Conservation (phyloP, 2,329 filamentous ascomycete genomes). For the Aspergillus japonicus region DNA sequence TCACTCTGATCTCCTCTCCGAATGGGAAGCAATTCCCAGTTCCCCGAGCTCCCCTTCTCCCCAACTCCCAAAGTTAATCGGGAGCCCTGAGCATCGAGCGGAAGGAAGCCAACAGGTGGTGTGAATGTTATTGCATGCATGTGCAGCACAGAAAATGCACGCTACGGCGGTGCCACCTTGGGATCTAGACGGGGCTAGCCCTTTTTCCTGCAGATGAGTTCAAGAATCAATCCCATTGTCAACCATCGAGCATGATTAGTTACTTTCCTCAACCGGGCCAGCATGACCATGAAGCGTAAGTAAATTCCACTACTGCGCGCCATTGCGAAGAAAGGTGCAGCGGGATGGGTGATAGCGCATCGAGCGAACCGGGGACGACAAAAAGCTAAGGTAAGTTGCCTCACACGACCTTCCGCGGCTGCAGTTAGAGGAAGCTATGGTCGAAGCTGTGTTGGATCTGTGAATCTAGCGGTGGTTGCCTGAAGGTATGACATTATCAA, state of each 20-base stretch:
- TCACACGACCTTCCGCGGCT: no score
- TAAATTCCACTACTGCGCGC: no score
- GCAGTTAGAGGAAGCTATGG: no score
- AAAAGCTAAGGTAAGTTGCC: no score
- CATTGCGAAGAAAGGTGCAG: no score
- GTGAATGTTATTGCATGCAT: constrained; percentile 13
- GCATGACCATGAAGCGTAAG: no score
- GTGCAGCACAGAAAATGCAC: constrained; percentile 5
- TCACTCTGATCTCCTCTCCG: neutral
- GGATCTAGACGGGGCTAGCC: neutral
- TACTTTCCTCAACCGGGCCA: no score
- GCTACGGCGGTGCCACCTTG: constrained; percentile 6
- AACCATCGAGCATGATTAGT: neutral
- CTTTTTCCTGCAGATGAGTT: constrained; percentile 4
- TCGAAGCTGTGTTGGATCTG: no score
- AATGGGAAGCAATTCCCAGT: constrained; percentile 6
- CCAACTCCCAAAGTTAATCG: no score
- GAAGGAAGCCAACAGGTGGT: neutral
- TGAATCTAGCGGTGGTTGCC: no score
- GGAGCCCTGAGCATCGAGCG: neutral
- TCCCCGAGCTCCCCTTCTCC: neutral
- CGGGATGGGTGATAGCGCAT: no score
- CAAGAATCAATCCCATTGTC: constrained; percentile 1
- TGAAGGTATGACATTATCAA: neutral
- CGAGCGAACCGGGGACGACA: no score